These are phyloP conservation scores for Backusella parvicylindrica DNA, from an alignment of 192 early-diverging fungal genomes.

Conservation along the genomic window DNA sequence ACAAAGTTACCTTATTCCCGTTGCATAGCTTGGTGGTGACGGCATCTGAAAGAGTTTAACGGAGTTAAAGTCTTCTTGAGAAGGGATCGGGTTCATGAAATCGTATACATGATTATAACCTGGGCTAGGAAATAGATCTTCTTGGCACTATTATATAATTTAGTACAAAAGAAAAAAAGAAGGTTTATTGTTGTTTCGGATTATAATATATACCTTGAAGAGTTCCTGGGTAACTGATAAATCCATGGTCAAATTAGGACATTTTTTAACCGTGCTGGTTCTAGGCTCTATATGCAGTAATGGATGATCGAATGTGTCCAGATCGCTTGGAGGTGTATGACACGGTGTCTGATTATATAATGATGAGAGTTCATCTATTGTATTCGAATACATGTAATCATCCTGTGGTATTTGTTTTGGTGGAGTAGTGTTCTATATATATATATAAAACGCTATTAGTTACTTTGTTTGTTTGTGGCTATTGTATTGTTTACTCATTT, in stretches of 20 bases:
- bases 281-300: background rate
- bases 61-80: background rate
- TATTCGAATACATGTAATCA: background rate
- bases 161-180: background rate
- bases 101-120: background rate
- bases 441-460: background rate
- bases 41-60: background rate
- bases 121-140: background rate
- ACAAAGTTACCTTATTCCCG: background rate
- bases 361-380: background rate
- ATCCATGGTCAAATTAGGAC: background rate
- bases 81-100: constrained; percentile 6
- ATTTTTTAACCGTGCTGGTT: background rate
- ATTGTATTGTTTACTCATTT: background rate
- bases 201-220: background rate
- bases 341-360: background rate
- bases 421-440: background rate
- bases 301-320: background rate
- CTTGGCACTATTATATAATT: background rate
- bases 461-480: background rate
- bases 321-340: background rate
- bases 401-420: background rate
- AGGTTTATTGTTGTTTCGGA: background rate
- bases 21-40: background rate
- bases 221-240: background rate